Evolutionary conservation across 164 flowering plant genomes (phyloP).

Genomic region (Kalanchoe fedtschenkoi): DNA sequence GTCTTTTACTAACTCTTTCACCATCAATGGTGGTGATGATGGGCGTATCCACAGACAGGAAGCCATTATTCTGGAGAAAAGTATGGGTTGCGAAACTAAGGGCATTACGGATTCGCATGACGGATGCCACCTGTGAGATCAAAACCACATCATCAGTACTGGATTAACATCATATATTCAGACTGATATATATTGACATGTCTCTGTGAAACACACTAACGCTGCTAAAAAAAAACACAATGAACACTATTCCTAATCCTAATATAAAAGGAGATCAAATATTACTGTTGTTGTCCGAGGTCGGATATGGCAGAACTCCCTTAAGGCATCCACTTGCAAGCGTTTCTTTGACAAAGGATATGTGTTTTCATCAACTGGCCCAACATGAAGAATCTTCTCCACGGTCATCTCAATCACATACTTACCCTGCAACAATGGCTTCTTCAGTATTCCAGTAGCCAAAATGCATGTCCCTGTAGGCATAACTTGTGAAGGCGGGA

Average conservation of each 20-base stretch:
- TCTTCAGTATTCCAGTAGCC: constrained; percentile 55
- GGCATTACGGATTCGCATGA: constrained; percentile 55
- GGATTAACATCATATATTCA: too few species aligned
- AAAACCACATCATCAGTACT: background rate
- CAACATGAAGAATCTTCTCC: constrained; percentile 64
- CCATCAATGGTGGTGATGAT: constrained; percentile 52
- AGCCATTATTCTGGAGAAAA: constrained; percentile 67
- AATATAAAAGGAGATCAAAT: background rate
- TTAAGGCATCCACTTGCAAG: constrained; percentile 41
- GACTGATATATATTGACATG: too few species aligned
- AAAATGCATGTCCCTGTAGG: constrained; percentile 71
- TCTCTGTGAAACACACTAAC: too few species aligned
- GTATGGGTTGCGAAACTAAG: constrained; percentile 47
- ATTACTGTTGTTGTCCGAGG: constrained; percentile 75
- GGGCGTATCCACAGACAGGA: constrained; percentile 64
- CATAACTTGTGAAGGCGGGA: constrained; percentile 33
- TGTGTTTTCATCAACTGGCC: constrained; percentile 42
- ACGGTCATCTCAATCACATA: constrained; percentile 52
- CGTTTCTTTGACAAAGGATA: constrained; percentile 65
- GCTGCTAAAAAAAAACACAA: too few species aligned
- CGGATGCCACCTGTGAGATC: constrained; percentile 57
- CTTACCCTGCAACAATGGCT: constrained; percentile 32
- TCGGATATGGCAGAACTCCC: constrained; percentile 55
- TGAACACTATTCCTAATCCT: background rate
- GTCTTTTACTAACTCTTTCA: constrained; percentile 43